Conservation (phyloP, 2,329 filamentous ascomycete genomes). For the Tolypocladium paradoxum region DNA sequence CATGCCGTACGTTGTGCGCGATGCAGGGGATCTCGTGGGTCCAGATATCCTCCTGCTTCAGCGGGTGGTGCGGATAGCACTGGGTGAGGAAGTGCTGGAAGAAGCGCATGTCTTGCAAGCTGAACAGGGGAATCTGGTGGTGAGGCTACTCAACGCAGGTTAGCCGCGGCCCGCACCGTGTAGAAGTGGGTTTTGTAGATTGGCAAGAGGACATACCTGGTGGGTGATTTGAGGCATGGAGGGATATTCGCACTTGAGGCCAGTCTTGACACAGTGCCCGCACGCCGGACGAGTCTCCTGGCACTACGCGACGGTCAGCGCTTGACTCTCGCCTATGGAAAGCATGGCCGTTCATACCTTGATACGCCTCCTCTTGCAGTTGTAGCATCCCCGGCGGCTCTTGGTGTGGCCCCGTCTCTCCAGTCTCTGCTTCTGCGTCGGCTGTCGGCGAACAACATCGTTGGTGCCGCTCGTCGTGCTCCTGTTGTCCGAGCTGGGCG, state of each 20-base stretch:
- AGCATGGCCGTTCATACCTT: constrained; percentile 32
- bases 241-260: constrained; percentile 53
- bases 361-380: constrained; percentile 56
- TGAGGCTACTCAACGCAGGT: constrained; percentile 30
- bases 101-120: constrained; percentile 54
- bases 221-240: constrained; percentile 36
- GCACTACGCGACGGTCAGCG: constrained; percentile 31
- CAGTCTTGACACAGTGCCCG: constrained; percentile 51
- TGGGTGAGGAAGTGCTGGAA: constrained; percentile 56
- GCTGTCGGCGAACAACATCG: constrained; percentile 6
- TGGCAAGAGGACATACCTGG: constrained; percentile 25
- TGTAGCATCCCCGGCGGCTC: constrained; percentile 53
- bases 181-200: neutral
- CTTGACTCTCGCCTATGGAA: neutral
- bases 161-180: neutral
- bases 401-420: constrained; percentile 56
- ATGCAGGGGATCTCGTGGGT: constrained; percentile 55
- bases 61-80: constrained; percentile 53
- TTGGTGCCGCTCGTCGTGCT: constrained; percentile 11
- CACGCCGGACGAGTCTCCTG: constrained; percentile 55
- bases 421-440: constrained; percentile 25
- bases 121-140: constrained; percentile 47
- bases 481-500: constrained; percentile 16
- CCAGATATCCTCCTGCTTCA: constrained; percentile 57
- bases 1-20: constrained; percentile 46